Base-by-base conservation (phyloP, 257 asterid species). In the Solanum raphanifolium region DNA sequence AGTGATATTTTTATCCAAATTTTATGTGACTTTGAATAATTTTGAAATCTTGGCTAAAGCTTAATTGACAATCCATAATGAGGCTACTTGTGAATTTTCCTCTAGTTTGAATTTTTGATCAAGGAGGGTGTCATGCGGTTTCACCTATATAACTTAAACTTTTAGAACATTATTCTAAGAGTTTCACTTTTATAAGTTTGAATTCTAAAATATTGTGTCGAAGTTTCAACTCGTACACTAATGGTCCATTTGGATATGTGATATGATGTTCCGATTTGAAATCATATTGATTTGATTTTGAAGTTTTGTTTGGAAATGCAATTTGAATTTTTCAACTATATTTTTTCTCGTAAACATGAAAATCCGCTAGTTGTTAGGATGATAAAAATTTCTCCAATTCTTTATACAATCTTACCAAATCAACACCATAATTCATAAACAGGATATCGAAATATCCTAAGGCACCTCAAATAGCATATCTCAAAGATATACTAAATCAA, bases 281-380 rank as follows among this genome's bases (percentile, higher is more conserved):
- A 52, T 52, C n/a, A 1, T 4, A 18, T 43, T 46, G 55, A 46
- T 18, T 55, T 7, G 65, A 55, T 18, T 55, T 18, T 55, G n/a
- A 18, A 55, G 65, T 55, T 55, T 55, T 55, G n/a, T 2, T 6
- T 18, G n/a, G 10, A 55, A 55, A 18, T 55, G n/a, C 2, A 55
- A 55, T 55, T 55, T 55, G 2, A 55, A 55, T 20, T 55, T 55
- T 55, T 20, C 0, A 20, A 0, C 0, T 18, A 0, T 55, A 18
- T 55, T 55, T 55, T 18, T 7, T 55, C 65, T 55, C 0, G 2
- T 20, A 20, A 55, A 7, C 25, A 55, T 48, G 23, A 48, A 48
- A 48, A 48, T 18, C 5, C 1, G 65, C 65, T 18, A 55, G n/a
- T 55, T 55, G 65, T 55, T 18, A 52, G n/a, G n/a, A 52, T 2